A percentile compares a stretch with the other conserved stretches of the same genome.
Evolutionary conservation across 768 basidiomycete species (phyloP).

Genomic region (Russula ochroleuca): DNA sequence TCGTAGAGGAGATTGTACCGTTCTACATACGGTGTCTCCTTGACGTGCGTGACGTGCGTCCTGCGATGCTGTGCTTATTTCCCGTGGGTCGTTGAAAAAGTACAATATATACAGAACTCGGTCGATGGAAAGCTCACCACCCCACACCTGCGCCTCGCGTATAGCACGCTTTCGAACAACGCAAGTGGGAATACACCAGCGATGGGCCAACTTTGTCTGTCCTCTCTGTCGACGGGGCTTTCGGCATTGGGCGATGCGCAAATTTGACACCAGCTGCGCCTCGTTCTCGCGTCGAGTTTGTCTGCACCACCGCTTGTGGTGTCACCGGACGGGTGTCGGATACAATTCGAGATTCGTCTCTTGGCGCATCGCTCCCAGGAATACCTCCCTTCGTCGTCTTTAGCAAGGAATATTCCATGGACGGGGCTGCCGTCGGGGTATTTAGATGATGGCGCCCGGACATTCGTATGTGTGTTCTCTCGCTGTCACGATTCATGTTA

Average conservation of each 20-base stretch:
- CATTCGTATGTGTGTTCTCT: slow-evolving; percentile 65
- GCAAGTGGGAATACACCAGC: slow-evolving; percentile 42
- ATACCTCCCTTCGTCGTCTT: slow-evolving; percentile 92
- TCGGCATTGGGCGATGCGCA: slow-evolving; percentile 25
- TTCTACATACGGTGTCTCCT: slow-evolving; percentile 71
- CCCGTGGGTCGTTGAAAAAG: not conserved
- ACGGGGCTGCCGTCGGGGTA: slow-evolving; percentile 87
- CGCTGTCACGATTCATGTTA: not conserved
- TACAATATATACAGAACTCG: slow-evolving; percentile 50
- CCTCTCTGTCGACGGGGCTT: slow-evolving; percentile 27
- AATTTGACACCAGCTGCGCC: slow-evolving; percentile 47
- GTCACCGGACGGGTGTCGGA: slow-evolving; percentile 48
- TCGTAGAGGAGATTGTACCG: slow-evolving; percentile 58
- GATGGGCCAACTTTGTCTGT: slow-evolving; percentile 67
- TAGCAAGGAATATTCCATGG: slow-evolving; percentile 88
- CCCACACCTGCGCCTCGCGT: slow-evolving; percentile 68
- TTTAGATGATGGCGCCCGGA: slow-evolving; percentile 65
- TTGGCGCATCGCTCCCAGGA: slow-evolving; percentile 48
- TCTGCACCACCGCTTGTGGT: slow-evolving; percentile 56
- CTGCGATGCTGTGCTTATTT: not conserved
- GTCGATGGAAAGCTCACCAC: slow-evolving; percentile 55
- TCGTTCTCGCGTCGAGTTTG: slow-evolving; percentile 62
- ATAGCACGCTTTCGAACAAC: slow-evolving; percentile 61
- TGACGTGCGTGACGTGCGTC: slow-evolving; percentile 58
- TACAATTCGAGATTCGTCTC: slow-evolving; percentile 31